phyloP scores from a whole-genome alignment of 1,139 yeast species.

The Taphrina communis region DNA sequence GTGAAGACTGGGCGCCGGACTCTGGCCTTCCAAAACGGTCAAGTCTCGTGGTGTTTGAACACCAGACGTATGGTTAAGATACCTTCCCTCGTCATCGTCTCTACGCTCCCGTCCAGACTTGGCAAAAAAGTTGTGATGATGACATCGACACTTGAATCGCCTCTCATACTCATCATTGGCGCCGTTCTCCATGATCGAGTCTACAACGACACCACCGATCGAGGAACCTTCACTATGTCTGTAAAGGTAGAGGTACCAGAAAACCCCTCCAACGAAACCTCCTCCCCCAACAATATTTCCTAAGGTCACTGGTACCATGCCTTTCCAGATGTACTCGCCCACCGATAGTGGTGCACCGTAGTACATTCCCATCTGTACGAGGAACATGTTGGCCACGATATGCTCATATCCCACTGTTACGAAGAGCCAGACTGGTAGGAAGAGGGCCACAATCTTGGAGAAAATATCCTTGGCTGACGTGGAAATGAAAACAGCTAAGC shows the following conservation, averaged over 20 bases:
- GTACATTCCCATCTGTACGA: constrained; percentile 68
- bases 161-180: constrained; percentile 15
- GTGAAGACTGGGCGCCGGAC: background rate
- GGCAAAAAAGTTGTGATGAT: constrained; percentile 8
- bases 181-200: constrained; percentile 12
- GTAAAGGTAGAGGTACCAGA: constrained; percentile 45
- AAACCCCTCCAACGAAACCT: constrained; percentile 44
- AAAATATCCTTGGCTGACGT: constrained; percentile 78
- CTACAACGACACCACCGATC: constrained; percentile 22
- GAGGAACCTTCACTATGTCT: constrained; percentile 21
- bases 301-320: constrained; percentile 44
- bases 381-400: constrained; percentile 78
- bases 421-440: constrained; percentile 72
- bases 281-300: constrained; percentile 46
- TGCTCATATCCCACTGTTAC: constrained; percentile 78
- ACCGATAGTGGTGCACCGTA: constrained; percentile 68
- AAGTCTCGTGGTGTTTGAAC: background rate
- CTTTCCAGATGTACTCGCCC: constrained; percentile 72
- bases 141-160: constrained; percentile 17
- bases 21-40: constrained; percentile 7
- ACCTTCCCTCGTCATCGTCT: background rate
- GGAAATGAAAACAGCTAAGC: constrained; percentile 74
- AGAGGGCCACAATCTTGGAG: constrained; percentile 68
- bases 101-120: background rate
- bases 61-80: background rate